These are phyloP conservation scores for Chrysophaeum taylorii DNA, from an alignment of 352 stramenopile species.

Conservation along the genomic window DNA sequence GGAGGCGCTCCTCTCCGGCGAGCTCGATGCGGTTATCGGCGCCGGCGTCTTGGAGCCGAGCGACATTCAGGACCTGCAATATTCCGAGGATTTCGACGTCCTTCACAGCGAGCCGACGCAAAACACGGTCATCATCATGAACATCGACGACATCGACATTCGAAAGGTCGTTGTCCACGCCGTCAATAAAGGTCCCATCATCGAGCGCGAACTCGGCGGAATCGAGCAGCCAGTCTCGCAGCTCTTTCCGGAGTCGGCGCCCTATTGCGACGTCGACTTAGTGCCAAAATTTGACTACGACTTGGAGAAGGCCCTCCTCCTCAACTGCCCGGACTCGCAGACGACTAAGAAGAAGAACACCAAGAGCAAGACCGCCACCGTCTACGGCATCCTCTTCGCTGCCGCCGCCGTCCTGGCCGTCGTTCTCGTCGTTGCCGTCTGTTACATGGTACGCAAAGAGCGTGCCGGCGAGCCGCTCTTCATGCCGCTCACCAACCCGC, in stretches of 20 bases:
- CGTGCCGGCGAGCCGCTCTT: not conserved
- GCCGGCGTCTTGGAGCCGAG: slow-evolving; percentile 28
- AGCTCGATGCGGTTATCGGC: slow-evolving; percentile 29
- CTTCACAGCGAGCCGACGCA: slow-evolving; percentile 25
- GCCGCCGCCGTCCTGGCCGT: not conserved
- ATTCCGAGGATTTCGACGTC: slow-evolving; percentile 30
- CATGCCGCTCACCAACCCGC: not conserved
- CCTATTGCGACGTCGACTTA: slow-evolving; percentile 41
- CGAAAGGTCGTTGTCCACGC: slow-evolving; percentile 34
- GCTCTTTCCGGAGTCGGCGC: slow-evolving; percentile 29
- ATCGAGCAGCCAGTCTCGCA: slow-evolving; percentile 29
- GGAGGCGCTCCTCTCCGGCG: slow-evolving; percentile 23
- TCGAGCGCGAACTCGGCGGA: slow-evolving; percentile 36
- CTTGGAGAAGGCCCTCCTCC: slow-evolving; percentile 36
- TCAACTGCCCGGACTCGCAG: slow-evolving; percentile 27
- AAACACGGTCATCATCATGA: slow-evolving; percentile 39
- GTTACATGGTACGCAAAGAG: not conserved
- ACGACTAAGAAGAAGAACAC: not conserved
- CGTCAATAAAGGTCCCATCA: slow-evolving; percentile 35
- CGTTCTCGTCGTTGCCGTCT: not conserved
- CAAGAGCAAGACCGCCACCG: not conserved
- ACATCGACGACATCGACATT: slow-evolving; percentile 34
- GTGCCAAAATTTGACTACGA: slow-evolving; percentile 39
- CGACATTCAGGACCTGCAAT: slow-evolving; percentile 30
- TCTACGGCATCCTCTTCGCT: not conserved